These are phyloP conservation scores for Kwoniella newhampshirensis DNA, from an alignment of 768 basidiomycete genomes.

Conservation along the genomic window DNA sequence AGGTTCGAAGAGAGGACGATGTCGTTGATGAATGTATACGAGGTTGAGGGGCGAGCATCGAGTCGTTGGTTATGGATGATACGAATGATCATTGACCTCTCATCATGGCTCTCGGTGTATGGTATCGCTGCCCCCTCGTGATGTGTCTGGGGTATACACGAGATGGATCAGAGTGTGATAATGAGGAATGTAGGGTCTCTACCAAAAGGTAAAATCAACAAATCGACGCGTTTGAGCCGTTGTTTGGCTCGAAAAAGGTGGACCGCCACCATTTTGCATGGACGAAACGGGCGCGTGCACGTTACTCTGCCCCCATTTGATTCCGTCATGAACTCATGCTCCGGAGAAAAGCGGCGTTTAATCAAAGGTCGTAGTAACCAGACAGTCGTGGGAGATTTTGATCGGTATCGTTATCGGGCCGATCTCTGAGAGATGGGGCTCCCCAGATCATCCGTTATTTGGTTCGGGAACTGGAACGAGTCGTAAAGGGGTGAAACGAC, in stretches of 20 bases:
- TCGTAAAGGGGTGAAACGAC: conserved; percentile 89
- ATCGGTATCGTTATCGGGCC: neutral
- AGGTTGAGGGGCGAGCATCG: neutral
- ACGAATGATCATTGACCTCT: neutral
- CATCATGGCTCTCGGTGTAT: too few relatives aligned
- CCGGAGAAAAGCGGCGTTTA: conserved; percentile 1
- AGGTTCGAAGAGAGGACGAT: conserved; percentile 11
- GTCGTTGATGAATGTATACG: conserved; percentile 2
- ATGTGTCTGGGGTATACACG: too few relatives aligned
- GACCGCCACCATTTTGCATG: too few relatives aligned
- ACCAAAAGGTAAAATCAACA: neutral
- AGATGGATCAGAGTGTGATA: too few relatives aligned
- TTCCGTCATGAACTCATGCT: too few relatives aligned
- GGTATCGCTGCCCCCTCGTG: too few relatives aligned
- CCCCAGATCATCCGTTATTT: too few relatives aligned
- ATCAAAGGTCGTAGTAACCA: too few relatives aligned
- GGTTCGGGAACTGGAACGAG: conserved; percentile 60
- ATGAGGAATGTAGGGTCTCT: neutral
- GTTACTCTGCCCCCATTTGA: neutral
- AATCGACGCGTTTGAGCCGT: neutral
- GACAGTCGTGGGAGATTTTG: conserved; percentile 1
- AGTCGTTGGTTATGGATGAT: too few relatives aligned
- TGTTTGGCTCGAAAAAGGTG: conserved; percentile 2
- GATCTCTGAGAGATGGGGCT: too few relatives aligned
- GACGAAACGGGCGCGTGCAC: neutral